Evolutionary conservation across 768 basidiomycete genomes (phyloP), one percentile per base, ranked within the genome.

Genomic region (Leccinum subtestaceum): DNA sequence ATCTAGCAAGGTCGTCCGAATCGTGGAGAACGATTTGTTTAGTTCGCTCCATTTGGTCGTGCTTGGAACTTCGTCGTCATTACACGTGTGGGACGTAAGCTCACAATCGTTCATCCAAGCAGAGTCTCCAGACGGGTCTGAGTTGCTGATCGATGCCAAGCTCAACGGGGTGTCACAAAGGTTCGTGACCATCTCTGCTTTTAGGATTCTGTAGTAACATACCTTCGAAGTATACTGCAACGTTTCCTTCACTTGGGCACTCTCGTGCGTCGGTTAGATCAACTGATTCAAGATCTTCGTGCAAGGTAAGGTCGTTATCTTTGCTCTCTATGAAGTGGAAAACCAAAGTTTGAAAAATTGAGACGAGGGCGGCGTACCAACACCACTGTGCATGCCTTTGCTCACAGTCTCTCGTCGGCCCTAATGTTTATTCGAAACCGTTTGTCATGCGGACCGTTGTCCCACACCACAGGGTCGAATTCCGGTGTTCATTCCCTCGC

Each of bases 171-270:
- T 86, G 12, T 85, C 82, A 62, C 63, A 66, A 54, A 89, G 89
- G 91, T 87, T 51, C 27, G 66, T 51, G 11, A 56, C 53, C 11
- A 29, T 45, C 73, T 27, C 17, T 47, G 12, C 47, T 21, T 27
- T 15, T 40, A 25, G 45, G 52, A 15, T 29, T 45, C 10, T 43
- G 49, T 12, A 31, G 32, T 60, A 29, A 67, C 46, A 7, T 10
- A 25, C 56, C 25, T 2, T 52, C 25, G 17, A 59, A 91, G 89
- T 69, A 68, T 88, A 6, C 70, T 85, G 23, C 71, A 75, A 38
- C 80, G 86, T 6, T 93, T 93, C 70, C 60, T 90, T 31, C 79
- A 76, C 7, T 85, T 93, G 51, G 91, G 91, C 7, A 84, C 84
- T 1, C 69, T 86, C 3, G 67, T 89, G 40, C 83, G 90, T 48